Evolutionary conservation across 1,284 basidiomycete species (phyloP).

Genomic region (Microbotryum saponariae): DNA sequence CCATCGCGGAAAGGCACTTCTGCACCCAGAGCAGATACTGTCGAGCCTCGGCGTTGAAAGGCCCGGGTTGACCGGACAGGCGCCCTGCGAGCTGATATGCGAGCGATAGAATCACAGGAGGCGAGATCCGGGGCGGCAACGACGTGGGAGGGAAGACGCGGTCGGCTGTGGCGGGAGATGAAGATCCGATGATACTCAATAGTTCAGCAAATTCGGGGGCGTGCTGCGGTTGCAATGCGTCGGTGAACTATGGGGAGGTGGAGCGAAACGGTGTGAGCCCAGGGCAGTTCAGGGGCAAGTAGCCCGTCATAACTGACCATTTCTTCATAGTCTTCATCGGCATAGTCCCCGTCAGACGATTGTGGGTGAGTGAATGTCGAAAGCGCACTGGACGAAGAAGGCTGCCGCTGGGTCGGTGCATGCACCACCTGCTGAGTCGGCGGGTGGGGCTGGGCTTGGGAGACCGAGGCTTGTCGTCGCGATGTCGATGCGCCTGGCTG

Average conservation of each 20-base stretch:
- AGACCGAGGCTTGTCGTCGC: neutral
- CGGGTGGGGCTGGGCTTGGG: neutral
- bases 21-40: slow-evolving; percentile 13
- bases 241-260: slow-evolving; percentile 14
- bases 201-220: slow-evolving; percentile 18
- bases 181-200: slow-evolving; percentile 11
- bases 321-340: slow-evolving; percentile 14
- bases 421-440: neutral
- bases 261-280: neutral
- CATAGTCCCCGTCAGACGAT: neutral
- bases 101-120: slow-evolving; percentile 19
- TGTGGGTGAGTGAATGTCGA: neutral
- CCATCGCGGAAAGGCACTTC: slow-evolving; percentile 13
- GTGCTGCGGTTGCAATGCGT: slow-evolving; percentile 18
- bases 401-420: neutral
- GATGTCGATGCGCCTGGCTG: neutral
- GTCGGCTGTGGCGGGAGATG: slow-evolving; percentile 15
- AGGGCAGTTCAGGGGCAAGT: neutral
- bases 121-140: slow-evolving; percentile 7
- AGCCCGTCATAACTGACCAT: neutral
- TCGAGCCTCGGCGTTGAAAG: slow-evolving; percentile 7
- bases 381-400: neutral
- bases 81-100: slow-evolving; percentile 19
- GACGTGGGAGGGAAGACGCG: slow-evolving; percentile 15
- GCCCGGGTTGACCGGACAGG: neutral